phyloP scores from a whole-genome alignment of 2,329 filamentous ascomycete genomes.

The Dothistroma pini region DNA sequence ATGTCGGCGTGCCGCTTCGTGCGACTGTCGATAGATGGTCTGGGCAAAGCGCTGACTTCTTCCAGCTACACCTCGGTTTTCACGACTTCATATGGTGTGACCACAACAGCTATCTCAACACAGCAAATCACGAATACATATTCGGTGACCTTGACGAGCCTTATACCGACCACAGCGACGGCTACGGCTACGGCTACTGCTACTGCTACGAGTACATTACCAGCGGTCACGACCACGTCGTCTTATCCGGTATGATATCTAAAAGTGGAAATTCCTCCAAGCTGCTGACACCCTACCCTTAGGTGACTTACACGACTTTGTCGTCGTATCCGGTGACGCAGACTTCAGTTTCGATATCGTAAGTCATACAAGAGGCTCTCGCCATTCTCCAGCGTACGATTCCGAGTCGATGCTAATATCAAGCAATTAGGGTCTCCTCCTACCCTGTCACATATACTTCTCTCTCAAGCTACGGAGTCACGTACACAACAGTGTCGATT shows the following conservation, averaged over 20 bases:
- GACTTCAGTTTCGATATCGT: neutral
- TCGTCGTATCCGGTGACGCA: neutral
- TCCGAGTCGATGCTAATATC: neutral
- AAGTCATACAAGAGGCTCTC: neutral
- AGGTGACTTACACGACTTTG: neutral
- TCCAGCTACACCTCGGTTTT: neutral
- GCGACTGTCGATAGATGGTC: neutral
- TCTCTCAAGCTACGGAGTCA: neutral
- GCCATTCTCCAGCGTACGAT: no score
- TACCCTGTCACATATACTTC: neutral
- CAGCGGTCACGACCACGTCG: neutral
- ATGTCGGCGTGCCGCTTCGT: neutral
- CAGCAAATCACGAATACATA: neutral
- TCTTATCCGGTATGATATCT: neutral
- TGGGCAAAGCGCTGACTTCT: neutral
- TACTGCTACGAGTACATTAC: neutral
- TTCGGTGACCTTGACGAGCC: neutral
- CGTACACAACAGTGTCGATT: neutral
- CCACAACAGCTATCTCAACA: neutral
- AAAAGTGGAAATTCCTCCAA: neutral
- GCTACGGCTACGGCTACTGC: neutral
- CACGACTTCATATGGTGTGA: neutral
- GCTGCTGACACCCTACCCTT: neutral
- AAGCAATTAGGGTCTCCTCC: neutral
- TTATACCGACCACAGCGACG: neutral